Evolutionary conservation across 345 rosid genomes (phyloP).

Genomic region (Sisymbrium altissimum): DNA sequence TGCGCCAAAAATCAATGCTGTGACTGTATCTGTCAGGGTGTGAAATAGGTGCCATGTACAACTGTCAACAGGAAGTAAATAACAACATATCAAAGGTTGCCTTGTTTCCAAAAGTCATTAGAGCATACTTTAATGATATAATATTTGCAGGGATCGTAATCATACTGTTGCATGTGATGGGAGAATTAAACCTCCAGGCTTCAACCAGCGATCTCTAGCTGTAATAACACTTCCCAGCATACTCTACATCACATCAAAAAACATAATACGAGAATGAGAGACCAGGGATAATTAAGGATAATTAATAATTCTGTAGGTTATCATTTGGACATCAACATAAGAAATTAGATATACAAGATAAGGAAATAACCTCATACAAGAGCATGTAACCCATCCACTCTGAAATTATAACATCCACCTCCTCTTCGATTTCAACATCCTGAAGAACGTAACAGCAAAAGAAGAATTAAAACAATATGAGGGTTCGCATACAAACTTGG

Average conservation of each 20-base stretch:
- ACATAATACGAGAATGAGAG: slow-evolving; percentile 6
- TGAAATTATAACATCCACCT: slow-evolving; percentile 92
- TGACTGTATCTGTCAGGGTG: slow-evolving; percentile 88
- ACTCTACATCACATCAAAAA: slow-evolving; percentile 49
- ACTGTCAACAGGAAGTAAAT: slow-evolving; percentile 44
- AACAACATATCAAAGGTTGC: slow-evolving; percentile 23
- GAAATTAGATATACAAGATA: slow-evolving; percentile 7
- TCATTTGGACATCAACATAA: slow-evolving; percentile 7
- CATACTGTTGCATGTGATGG: slow-evolving; percentile 84
- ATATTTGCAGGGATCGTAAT: slow-evolving; percentile 12
- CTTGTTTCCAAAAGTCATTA: slow-evolving; percentile 14
- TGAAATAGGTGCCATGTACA: slow-evolving; percentile 95
- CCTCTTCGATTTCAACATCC: slow-evolving; percentile 96
- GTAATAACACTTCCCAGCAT: slow-evolving; percentile 97
- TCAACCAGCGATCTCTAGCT: slow-evolving; percentile 96
- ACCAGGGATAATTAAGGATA: not conserved
- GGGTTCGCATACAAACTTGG: not conserved
- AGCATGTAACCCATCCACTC: slow-evolving; percentile 99
- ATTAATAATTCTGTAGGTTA: not conserved
- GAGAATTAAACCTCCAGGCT: slow-evolving; percentile 91
- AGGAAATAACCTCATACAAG: slow-evolving; percentile 73
- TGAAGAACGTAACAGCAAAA: slow-evolving; percentile 35
- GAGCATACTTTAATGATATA: not conserved
- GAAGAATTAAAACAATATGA: slow-evolving; percentile 1
- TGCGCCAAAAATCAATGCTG: slow-evolving; percentile 97